phyloP scores from a whole-genome alignment of 139 green algal genomes.

The Auxenochlorella pyrenoidosa region DNA sequence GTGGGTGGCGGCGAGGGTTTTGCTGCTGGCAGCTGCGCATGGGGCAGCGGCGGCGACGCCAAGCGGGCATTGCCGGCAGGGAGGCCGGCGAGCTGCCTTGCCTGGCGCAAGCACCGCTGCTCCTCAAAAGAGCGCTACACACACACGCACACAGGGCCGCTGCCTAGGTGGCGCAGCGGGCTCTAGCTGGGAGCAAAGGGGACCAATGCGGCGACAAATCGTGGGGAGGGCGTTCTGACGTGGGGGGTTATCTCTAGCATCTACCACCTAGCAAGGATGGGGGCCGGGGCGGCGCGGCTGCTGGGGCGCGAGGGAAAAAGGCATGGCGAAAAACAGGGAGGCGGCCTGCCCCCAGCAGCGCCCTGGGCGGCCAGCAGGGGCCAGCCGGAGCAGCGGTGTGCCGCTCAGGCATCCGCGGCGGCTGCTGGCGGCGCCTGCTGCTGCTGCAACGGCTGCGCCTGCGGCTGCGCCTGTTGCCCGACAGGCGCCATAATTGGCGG shows the following conservation, averaged over 20 bases:
- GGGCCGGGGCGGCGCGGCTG: not conserved
- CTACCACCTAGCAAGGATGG: not conserved
- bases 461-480: too few relatives aligned
- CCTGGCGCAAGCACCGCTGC: not conserved
- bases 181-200: not conserved
- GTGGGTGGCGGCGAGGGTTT: not conserved
- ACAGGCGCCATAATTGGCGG: not conserved
- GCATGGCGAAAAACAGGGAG: not conserved
- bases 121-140: not conserved
- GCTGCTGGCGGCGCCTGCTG: too few relatives aligned
- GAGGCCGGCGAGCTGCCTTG: not conserved
- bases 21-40: not conserved
- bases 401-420: too few relatives aligned
- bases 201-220: slow-evolving; percentile 11
- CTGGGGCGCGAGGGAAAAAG: not conserved
- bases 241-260: not conserved
- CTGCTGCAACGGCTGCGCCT: too few relatives aligned
- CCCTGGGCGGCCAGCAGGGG: too few relatives aligned
- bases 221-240: not conserved
- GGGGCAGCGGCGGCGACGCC: not conserved
- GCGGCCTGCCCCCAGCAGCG: not conserved
- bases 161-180: not conserved
- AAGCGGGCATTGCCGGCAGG: not conserved
- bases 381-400: too few relatives aligned
- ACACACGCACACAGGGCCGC: not conserved